Evolutionary conservation across 768 basidiomycete genomes (phyloP).

Genomic region (Pulveroboletus ravenelii): DNA sequence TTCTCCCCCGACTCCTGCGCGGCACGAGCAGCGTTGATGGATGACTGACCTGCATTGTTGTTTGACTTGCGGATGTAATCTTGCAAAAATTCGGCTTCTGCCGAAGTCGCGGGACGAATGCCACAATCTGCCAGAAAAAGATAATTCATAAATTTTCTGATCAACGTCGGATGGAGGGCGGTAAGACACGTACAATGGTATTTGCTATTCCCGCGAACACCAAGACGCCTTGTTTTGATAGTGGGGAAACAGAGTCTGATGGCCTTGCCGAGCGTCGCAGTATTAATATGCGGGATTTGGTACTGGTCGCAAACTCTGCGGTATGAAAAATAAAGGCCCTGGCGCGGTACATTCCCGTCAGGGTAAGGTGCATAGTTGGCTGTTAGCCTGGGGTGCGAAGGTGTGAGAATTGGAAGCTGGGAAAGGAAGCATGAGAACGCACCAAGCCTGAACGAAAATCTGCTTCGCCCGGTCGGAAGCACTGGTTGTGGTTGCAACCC

Average conservation of each 20-base stretch:
- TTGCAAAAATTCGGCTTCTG: conserved; percentile 88
- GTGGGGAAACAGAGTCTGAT: conserved; percentile 90
- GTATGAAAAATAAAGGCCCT: conserved; percentile 93
- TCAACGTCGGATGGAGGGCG: conserved; percentile 32
- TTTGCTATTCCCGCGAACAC: conserved; percentile 92
- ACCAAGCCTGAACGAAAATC: conserved; percentile 93
- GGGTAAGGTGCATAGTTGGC: conserved; percentile 89
- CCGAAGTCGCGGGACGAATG: conserved; percentile 85
- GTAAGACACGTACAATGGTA: conserved; percentile 74
- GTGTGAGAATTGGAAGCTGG: conserved; percentile 16
- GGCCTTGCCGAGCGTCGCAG: conserved; percentile 91
- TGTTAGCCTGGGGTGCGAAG: conserved; percentile 58
- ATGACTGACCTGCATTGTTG: conserved; percentile 74
- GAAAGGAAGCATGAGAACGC: conserved; percentile 30
- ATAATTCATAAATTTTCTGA: conserved; percentile 29
- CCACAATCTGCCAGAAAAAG: conserved; percentile 65
- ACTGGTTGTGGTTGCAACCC: conserved; percentile 85
- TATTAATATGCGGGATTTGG: conserved; percentile 91
- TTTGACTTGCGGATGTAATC: conserved; percentile 90
- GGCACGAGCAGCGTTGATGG: conserved; percentile 67
- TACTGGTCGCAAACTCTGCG: conserved; percentile 88
- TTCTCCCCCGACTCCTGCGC: conserved; percentile 68
- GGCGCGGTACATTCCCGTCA: conserved; percentile 89
- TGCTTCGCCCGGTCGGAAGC: conserved; percentile 89
- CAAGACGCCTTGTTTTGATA: conserved; percentile 90